Evolutionary conservation across 495 filamentous ascomycete genomes (phyloP).

Genomic region (Aspergillus mulundensis): DNA sequence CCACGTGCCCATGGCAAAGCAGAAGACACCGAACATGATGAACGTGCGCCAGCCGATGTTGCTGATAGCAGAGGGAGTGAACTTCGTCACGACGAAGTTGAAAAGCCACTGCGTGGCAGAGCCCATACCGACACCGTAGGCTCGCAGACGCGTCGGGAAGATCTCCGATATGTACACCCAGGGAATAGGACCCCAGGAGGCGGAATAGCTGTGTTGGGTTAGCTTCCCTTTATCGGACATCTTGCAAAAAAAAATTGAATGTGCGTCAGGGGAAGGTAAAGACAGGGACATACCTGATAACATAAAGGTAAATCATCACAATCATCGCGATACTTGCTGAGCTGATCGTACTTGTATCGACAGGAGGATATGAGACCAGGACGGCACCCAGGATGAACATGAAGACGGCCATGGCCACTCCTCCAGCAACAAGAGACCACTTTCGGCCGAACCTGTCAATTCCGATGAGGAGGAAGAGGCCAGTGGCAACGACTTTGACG

Average conservation of each 20-base stretch:
- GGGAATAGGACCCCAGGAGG: constrained; percentile 41
- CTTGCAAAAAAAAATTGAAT: not conserved
- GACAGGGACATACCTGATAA: constrained; percentile 59
- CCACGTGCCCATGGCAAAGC: constrained; percentile 52
- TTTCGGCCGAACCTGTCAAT: constrained; percentile 67
- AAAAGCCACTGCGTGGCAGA: constrained; percentile 21
- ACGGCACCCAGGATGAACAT: constrained; percentile 83
- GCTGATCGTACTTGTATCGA: not conserved
- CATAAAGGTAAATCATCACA: constrained; percentile 3
- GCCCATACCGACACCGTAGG: constrained; percentile 19
- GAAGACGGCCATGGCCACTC: constrained; percentile 58
- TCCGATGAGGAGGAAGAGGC: constrained; percentile 60
- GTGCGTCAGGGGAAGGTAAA: constrained; percentile 40
- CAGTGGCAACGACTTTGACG: constrained; percentile 54
- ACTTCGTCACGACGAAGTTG: constrained; percentile 14
- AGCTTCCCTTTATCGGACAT: not conserved
- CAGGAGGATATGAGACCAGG: constrained; percentile 39
- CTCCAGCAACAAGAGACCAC: constrained; percentile 64
- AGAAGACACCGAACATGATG: constrained; percentile 62
- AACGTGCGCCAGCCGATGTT: constrained; percentile 43
- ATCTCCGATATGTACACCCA: constrained; percentile 51
- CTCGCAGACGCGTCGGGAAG: constrained; percentile 19
- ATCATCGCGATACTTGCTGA: constrained; percentile 23
- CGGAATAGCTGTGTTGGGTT: constrained; percentile 33
- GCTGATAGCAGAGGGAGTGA: constrained; percentile 14